A percentile compares a stretch with the other conserved stretches of the same genome.
These are phyloP conservation scores for Chenopodium formosanum DNA, from an alignment of 148 eudicot species.

Conservation along the genomic window DNA sequence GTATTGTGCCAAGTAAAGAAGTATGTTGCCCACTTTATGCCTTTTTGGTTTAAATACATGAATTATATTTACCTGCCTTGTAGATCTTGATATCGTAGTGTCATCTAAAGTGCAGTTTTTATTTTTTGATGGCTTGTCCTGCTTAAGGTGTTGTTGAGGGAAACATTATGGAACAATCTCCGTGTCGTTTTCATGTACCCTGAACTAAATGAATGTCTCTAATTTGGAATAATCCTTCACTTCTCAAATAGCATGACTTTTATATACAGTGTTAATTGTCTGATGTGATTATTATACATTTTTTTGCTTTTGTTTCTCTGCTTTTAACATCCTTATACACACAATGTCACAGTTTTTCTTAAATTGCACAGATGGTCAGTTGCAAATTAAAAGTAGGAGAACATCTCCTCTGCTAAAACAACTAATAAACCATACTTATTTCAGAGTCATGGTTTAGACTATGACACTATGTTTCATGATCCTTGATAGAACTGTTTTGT, in stretches of 20 bases:
- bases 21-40: not conserved
- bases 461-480: not conserved
- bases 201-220: not conserved
- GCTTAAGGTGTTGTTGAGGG: not conserved
- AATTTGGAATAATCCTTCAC: not conserved
- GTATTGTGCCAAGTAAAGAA: no score
- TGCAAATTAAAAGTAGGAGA: not conserved
- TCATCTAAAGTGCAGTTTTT: not conserved
- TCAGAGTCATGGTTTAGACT: not conserved
- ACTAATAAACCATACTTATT: not conserved
- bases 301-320: not conserved
- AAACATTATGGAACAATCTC: not conserved
- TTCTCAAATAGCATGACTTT: no score
- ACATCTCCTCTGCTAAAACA: not conserved
- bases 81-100: not conserved
- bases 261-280: not conserved
- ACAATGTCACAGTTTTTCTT: not conserved
- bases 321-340: not conserved
- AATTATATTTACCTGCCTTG: not conserved
- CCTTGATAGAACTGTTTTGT: not conserved
- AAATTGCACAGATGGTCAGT: not conserved
- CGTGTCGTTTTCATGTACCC: not conserved
- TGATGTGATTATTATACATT: slow-evolving; percentile 1
- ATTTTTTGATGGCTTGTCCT: not conserved
- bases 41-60: not conserved